Conservation (phyloP, 2,329 filamentous ascomycete species). For the Alternaria brassicicola region DNA sequence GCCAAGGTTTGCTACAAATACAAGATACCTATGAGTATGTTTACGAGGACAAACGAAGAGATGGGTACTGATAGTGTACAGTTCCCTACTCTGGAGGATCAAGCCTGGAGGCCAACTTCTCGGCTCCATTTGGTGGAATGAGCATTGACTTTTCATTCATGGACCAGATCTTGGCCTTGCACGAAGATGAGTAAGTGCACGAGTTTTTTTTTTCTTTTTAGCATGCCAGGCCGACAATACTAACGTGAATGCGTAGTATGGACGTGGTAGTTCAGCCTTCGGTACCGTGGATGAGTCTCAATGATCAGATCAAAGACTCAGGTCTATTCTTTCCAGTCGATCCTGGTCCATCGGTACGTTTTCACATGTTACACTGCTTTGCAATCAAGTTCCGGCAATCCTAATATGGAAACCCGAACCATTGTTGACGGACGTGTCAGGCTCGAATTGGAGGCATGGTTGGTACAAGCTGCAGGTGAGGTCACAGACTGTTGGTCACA, state of each 20-base stretch:
- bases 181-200: constrained; percentile 69
- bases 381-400: constrained; percentile 15
- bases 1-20: constrained; percentile 77
- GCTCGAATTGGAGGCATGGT: constrained; percentile 85
- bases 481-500: background rate
- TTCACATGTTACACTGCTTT: background rate
- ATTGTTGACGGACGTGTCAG: constrained; percentile 37
- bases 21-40: constrained; percentile 71
- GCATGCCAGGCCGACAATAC: background rate
- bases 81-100: constrained; percentile 87
- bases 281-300: constrained; percentile 90
- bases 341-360: constrained; percentile 66
- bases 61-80: constrained; percentile 15
- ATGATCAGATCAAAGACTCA: constrained; percentile 72
- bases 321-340: constrained; percentile 92
- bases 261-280: constrained; percentile 91
- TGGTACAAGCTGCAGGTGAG: constrained; percentile 67
- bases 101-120: constrained; percentile 88
- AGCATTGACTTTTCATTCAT: constrained; percentile 89
- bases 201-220: background rate
- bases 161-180: constrained; percentile 79
- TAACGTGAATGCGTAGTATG: constrained; percentile 60
- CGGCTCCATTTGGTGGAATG: constrained; percentile 82
- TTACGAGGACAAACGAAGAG: background rate
- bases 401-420: constrained; percentile 20